Conservation (phyloP, 768 basidiomycete genomes). For the Auricularia sp. region DNA sequence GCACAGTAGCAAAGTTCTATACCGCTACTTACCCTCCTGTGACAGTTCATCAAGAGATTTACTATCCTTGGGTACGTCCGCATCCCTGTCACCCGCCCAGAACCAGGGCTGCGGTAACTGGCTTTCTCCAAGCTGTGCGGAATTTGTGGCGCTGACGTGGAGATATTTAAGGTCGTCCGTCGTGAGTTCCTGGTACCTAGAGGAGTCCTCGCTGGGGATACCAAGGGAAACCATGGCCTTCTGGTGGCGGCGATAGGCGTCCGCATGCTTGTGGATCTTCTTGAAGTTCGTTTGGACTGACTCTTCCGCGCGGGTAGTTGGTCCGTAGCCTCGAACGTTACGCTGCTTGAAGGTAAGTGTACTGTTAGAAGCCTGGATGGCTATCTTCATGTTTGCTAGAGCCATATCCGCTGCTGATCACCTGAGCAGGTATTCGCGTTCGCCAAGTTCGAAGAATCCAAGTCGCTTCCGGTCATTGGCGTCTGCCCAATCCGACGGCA, state of each 20-base stretch:
- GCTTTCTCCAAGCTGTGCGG: background rate
- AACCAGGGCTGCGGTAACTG: background rate
- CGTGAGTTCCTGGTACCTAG: background rate
- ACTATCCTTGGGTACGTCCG: constrained; percentile 10
- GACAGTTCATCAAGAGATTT: background rate
- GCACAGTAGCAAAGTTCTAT: constrained; percentile 15
- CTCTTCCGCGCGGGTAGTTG: background rate
- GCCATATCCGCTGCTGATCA: background rate
- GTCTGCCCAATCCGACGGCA: background rate
- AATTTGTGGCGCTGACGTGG: background rate
- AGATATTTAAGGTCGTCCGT: background rate
- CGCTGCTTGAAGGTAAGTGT: background rate
- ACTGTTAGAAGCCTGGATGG: background rate
- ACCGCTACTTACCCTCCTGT: constrained; percentile 5
- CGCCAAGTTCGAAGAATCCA: background rate
- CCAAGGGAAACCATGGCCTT: background rate
- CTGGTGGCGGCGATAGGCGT: background rate
- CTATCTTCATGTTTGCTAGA: background rate
- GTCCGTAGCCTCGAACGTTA: background rate
- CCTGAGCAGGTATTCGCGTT: background rate
- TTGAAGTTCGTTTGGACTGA: background rate
- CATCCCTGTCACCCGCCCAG: background rate
- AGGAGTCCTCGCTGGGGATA: background rate
- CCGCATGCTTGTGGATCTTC: background rate
- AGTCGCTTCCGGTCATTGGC: background rate